Evolutionary conservation across 345 rosid genomes (phyloP), one percentile per base, ranked within the genome.

Genomic region (Carallia pectinifolia): DNA sequence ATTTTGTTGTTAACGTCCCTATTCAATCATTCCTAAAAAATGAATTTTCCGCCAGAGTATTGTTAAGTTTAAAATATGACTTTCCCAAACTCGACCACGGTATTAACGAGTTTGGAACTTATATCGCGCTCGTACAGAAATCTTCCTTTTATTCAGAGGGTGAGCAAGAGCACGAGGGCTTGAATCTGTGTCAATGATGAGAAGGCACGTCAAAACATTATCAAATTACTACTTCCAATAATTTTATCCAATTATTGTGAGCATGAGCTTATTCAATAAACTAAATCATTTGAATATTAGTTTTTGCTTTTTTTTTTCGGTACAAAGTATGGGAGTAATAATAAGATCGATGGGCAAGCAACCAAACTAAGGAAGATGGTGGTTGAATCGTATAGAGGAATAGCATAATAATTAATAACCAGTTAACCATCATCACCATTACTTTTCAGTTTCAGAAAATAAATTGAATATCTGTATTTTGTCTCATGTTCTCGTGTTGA

Each of bases 361-460:
- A 78, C 81, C 91, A 80, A 74, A 74, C 67, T 66, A 63, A 69
- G 65, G 82, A 65, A 74, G 85, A 84, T 72, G 85, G 82, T 81
- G 77, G 85, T 79, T 81, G 90, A 79, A 74, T 79, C 77, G 78
- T 65, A 64, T 61, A 31, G 74, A 68, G 77, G 62, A 70, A 44
- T 53, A 74, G 61, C 64, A 72, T 68, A 75, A 69, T 80, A 79
- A 23, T 23, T 23, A 23, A 23, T 23, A 23, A 23, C 23, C 23
- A 23, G 23, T 23, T 23, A 23, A 75, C 81, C 79, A 63, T 61
- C 83, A 65, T 79, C 69, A 48, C 48, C 75, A 13, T 56, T 56
- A 10, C 16, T 56, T 10, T 48, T 70, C 52, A 54, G 65, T 62
- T 62, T 67, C 39, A 53, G 48, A 69, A 70, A 0, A 44, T 7